These are phyloP conservation scores for Lecanicillium sp. DNA, from an alignment of 2,329 filamentous ascomycete genomes.

Conservation along the genomic window DNA sequence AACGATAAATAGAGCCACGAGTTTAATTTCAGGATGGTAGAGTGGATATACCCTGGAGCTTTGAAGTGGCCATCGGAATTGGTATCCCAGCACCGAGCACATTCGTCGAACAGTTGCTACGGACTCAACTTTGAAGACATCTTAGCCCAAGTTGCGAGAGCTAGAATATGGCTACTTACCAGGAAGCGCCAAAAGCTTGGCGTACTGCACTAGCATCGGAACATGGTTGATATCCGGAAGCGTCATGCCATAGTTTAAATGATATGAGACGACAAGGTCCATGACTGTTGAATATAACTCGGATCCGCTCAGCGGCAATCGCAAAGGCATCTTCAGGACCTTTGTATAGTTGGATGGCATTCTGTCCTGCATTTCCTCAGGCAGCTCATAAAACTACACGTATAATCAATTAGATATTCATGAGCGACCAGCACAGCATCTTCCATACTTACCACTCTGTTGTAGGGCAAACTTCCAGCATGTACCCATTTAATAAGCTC, in stretches of 20 bases:
- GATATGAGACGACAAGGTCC: conserved; percentile 55
- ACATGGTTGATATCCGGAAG: conserved; percentile 68
- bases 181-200: conserved; percentile 67
- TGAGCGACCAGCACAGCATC: background rate
- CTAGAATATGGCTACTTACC: conserved; percentile 33
- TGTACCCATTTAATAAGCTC: conserved; percentile 64
- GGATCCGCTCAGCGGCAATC: conserved; percentile 35
- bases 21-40: conserved; percentile 64
- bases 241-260: conserved; percentile 57
- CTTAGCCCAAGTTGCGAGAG: conserved; percentile 16
- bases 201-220: conserved; percentile 59
- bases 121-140: conserved; percentile 43
- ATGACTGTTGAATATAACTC: conserved; percentile 57
- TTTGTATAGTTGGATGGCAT: conserved; percentile 54
- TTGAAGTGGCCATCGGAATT: conserved; percentile 40
- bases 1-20: conserved; percentile 64
- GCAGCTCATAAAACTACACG: conserved; percentile 45
- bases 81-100: conserved; percentile 41
- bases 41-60: conserved; percentile 37
- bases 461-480: conserved; percentile 61
- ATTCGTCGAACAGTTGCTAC: conserved; percentile 32
- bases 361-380: conserved; percentile 55
- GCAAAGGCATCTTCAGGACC: conserved; percentile 43
- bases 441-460: conserved; percentile 48
- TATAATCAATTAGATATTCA: conserved; percentile 1